Conservation (phyloP, 805 yeast species). For the Pichia eremophila region DNA sequence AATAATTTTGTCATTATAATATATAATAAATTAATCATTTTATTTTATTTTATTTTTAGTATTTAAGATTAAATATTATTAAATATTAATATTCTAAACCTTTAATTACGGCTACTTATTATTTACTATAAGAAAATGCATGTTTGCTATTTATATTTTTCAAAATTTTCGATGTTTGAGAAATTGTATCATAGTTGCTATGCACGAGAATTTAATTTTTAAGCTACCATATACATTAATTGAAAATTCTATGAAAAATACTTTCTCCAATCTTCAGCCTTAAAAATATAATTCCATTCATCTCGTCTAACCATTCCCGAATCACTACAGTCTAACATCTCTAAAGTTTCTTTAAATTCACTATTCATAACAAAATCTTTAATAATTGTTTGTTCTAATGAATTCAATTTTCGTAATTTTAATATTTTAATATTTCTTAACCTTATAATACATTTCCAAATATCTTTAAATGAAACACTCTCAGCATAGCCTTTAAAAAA, state of each 20-base stretch:
- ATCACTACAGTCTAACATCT: slow-evolving; percentile 32
- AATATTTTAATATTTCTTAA: slow-evolving; percentile 14
- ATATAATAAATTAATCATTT: no score
- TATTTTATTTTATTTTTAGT: no score
- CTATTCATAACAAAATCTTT: slow-evolving; percentile 10
- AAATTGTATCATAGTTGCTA: no score
- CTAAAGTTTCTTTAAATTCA: slow-evolving; percentile 12
- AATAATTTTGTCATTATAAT: no score
- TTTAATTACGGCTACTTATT: no score
- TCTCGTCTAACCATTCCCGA: slow-evolving; percentile 41
- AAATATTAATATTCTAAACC: no score
- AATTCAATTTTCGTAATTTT: slow-evolving; percentile 26
- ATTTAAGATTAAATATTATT: no score
- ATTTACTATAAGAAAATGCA: no score
- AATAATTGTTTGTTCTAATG: slow-evolving; percentile 25
- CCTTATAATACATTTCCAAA: slow-evolving; percentile 20
- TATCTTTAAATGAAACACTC: slow-evolving; percentile 36
- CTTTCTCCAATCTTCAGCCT: slow-evolving; percentile 18
- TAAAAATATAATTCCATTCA: slow-evolving; percentile 34
- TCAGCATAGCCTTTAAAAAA: slow-evolving; percentile 24
- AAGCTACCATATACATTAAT: background rate
- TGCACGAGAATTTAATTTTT: no score
- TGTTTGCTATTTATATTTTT: no score
- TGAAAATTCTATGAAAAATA: background rate
- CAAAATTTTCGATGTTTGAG: no score